phyloP scores from a whole-genome alignment of 148 eudicot genomes.

The Polygonum aviculare region DNA sequence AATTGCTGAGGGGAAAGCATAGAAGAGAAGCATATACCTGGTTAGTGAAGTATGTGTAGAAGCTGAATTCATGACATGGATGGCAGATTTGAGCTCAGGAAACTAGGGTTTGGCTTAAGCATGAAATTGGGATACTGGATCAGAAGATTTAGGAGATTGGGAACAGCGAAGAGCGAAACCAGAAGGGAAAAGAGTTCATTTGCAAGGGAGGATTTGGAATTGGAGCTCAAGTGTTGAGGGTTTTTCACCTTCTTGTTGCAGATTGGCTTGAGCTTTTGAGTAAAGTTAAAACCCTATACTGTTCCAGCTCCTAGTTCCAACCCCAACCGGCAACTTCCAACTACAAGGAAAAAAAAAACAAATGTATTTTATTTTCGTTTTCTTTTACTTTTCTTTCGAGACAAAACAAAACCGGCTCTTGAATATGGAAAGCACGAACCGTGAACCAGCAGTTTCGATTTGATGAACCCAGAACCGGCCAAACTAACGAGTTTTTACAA shows the following conservation, averaged over 20 bases:
- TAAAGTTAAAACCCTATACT: constrained; percentile 7
- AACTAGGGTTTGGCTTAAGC: not conserved
- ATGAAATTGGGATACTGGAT: not conserved
- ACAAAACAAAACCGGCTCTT: not conserved
- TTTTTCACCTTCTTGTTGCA: constrained; percentile 24
- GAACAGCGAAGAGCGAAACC: not conserved
- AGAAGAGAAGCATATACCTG: not conserved
- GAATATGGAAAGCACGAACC: not conserved
- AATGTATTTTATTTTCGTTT: not conserved
- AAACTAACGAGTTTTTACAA: too few species aligned
- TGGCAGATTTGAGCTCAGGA: not conserved
- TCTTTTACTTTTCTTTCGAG: not conserved
- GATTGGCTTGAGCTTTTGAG: constrained; percentile 13
- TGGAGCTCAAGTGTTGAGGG: not conserved
- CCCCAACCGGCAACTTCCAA: not conserved
- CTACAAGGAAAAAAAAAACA: not conserved
- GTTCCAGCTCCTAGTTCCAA: constrained; percentile 4
- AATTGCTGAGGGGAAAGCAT: not conserved
- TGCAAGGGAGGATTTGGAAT: not conserved
- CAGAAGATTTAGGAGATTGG: not conserved
- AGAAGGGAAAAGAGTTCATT: not conserved
- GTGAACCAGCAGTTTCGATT: too few species aligned
- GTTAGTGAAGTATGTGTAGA: not conserved
- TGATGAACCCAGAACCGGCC: too few species aligned
- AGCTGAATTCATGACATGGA: not conserved